These are phyloP conservation scores for Podospora sp. DNA, from an alignment of 495 filamentous ascomycete genomes.

Conservation along the genomic window DNA sequence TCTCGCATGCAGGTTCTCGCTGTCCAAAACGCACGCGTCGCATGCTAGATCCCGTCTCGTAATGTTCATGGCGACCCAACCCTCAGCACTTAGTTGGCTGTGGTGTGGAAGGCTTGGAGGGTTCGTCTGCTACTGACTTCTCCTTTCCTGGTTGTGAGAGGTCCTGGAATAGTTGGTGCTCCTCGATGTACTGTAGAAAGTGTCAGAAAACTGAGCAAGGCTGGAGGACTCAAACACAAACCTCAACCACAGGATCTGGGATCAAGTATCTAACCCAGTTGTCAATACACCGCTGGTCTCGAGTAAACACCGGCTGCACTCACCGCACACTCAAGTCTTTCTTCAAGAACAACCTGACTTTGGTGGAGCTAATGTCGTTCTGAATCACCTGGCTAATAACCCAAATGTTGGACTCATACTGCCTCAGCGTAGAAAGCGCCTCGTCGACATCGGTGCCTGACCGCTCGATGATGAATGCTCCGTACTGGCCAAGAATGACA, in stretches of 20 bases:
- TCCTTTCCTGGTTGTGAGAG: constrained; percentile 3
- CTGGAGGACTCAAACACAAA: constrained; percentile 20
- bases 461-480: constrained; percentile 87
- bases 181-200: constrained; percentile 21
- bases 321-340: constrained; percentile 75
- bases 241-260: constrained; percentile 33
- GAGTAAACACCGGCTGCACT: constrained; percentile 18
- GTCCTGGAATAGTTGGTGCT: constrained; percentile 22
- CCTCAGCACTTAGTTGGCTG: constrained; percentile 8
- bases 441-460: constrained; percentile 88
- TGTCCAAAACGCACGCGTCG: neutral
- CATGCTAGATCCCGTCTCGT: neutral
- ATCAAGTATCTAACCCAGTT: constrained; percentile 21
- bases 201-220: neutral
- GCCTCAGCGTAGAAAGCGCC: constrained; percentile 71
- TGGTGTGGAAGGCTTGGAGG: neutral
- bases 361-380: constrained; percentile 88
- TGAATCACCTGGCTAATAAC: constrained; percentile 87
- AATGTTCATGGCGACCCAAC: neutral
- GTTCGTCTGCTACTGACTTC: constrained; percentile 3
- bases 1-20: too few species aligned
- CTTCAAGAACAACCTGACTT: constrained; percentile 80
- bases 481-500: constrained; percentile 84
- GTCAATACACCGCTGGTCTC: neutral
- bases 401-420: constrained; percentile 72